These are phyloP conservation scores for Colletotrichum sp. DNA, from an alignment of 2,329 filamentous ascomycete genomes.

Conservation along the genomic window DNA sequence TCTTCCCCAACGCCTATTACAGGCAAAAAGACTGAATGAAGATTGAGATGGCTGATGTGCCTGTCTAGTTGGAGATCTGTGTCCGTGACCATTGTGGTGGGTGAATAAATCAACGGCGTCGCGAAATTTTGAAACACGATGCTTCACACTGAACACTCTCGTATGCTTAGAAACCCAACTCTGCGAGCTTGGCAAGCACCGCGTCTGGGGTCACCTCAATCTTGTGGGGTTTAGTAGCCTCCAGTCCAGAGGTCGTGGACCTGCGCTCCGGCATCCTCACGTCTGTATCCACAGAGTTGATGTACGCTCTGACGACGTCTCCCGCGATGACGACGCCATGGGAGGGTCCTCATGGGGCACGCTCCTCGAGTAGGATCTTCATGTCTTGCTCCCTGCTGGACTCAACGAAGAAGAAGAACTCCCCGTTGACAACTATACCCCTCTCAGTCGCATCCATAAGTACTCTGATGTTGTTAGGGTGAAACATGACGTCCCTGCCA, in stretches of 20 bases:
- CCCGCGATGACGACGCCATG: no score
- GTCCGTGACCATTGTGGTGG: background rate
- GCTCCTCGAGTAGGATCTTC: no score
- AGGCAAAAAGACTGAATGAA: background rate
- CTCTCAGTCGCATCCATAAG: no score
- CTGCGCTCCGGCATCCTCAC: background rate
- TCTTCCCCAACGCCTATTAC: background rate
- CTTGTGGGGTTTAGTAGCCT: background rate
- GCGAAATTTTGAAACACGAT: background rate
- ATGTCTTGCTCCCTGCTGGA: no score
- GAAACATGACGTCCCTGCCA: background rate
- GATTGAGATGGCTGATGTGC: background rate
- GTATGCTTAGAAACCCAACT: background rate
- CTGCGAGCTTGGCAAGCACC: background rate
- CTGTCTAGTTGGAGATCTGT: background rate
- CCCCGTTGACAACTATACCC: no score
- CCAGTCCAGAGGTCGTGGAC: background rate
- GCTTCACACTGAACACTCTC: background rate
- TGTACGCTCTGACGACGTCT: background rate
- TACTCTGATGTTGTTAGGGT: background rate
- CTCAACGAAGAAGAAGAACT: no score
- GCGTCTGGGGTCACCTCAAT: background rate
- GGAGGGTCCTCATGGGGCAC: no score
- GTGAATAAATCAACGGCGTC: background rate
- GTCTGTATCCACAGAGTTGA: background rate